phyloP scores from a whole-genome alignment of 306 rosid genomes.

The Spatholobus suberectus region DNA sequence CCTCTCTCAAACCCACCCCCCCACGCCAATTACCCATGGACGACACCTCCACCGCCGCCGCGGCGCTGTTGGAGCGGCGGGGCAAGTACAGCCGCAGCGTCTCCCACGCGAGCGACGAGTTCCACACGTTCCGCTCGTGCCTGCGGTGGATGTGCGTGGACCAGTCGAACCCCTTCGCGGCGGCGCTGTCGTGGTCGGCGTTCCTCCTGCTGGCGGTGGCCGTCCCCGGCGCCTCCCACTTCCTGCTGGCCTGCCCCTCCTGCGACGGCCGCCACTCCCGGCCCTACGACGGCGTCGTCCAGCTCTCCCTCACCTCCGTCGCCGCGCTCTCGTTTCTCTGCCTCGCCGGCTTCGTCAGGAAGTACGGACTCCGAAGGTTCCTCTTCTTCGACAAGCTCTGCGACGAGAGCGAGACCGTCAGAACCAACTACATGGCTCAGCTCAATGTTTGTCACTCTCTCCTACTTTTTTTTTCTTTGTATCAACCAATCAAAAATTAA shows the following conservation, averaged over 20 bases:
- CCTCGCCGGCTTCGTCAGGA: constrained; percentile 63
- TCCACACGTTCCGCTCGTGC: constrained; percentile 72
- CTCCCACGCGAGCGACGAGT: constrained; percentile 72
- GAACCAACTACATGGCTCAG: constrained; percentile 67
- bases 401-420: constrained; percentile 78
- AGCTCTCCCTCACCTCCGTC: constrained; percentile 70
- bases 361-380: constrained; percentile 72
- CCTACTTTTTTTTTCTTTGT: too few species aligned
- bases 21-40: constrained; percentile 26
- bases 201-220: constrained; percentile 63
- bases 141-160: constrained; percentile 95
- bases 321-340: constrained; percentile 77
- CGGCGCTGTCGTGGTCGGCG: constrained; percentile 71
- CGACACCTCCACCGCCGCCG: background rate
- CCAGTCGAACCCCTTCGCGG: constrained; percentile 67
- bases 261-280: constrained; percentile 74
- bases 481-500: too few species aligned
- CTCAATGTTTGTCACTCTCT: constrained; percentile 54
- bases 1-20: too few species aligned
- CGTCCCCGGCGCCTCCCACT: constrained; percentile 76
- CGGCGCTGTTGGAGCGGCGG: constrained; percentile 39
- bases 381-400: constrained; percentile 85
- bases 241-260: constrained; percentile 61
- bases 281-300: constrained; percentile 74
- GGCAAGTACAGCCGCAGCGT: constrained; percentile 50